These are phyloP conservation scores for Austropuccinia psidii DNA, from an alignment of 1,284 basidiomycete species.

Conservation along the genomic window DNA sequence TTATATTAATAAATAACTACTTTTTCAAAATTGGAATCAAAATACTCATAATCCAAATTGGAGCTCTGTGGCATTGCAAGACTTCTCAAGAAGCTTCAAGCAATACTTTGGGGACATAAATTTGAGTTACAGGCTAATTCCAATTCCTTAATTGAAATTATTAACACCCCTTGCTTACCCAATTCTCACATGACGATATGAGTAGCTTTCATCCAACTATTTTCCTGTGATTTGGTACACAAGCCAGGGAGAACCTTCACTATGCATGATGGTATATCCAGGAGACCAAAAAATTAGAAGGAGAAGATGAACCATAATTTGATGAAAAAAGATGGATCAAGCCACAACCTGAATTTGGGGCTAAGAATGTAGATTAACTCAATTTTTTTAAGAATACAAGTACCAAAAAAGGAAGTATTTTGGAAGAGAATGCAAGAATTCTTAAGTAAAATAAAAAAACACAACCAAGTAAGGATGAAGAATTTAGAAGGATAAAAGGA, in stretches of 20 bases:
- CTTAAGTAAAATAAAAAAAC: too few relatives aligned
- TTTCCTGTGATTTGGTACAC: conserved; percentile 10
- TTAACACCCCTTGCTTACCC: conserved; percentile 3
- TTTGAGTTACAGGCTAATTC: conserved; percentile 16
- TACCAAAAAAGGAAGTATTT: too few relatives aligned
- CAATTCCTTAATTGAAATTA: conserved; percentile 16
- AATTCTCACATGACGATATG: background rate
- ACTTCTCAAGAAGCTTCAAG: conserved; percentile 8
- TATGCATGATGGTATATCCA: conserved; percentile 13
- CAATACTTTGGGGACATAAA: background rate
- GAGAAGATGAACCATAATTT: background rate
- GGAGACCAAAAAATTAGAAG: background rate
- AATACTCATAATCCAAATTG: conserved; percentile 23
- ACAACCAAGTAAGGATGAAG: too few relatives aligned
- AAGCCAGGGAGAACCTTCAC: background rate
- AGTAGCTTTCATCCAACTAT: conserved; percentile 20
- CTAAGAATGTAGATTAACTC: too few relatives aligned
- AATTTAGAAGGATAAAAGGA: too few relatives aligned
- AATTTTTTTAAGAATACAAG: too few relatives aligned
- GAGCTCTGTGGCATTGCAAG: conserved; percentile 18
- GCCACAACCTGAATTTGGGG: too few relatives aligned
- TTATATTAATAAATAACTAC: background rate
- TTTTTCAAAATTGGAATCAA: conserved; percentile 1
- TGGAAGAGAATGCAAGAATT: too few relatives aligned
- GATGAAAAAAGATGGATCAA: background rate